Percentiles rank a stretch among this genome's conserved stretches.
Conservation (phyloP, 305 asterid species). For the Fraxinus albicans region DNA sequence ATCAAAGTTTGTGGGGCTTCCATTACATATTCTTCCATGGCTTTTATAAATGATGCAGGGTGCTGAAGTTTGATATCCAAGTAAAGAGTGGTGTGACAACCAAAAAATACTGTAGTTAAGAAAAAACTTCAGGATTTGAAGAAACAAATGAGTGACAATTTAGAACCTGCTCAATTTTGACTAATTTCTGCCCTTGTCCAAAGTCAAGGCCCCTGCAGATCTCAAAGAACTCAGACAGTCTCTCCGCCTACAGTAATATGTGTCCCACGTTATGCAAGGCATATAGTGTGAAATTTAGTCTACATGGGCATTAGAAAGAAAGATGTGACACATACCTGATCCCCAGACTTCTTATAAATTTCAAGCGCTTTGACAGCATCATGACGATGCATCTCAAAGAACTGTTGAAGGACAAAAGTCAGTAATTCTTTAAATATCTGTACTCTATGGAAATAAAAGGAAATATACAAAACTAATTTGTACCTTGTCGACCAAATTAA, state of each 20-base stretch:
- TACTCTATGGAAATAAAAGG: not conserved
- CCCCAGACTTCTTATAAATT: constrained; percentile 62
- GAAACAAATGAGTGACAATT: not conserved
- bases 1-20: constrained; percentile 59
- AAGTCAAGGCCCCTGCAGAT: constrained; percentile 71
- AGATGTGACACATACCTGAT: constrained; percentile 46
- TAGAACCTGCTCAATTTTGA: constrained; percentile 67
- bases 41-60: constrained; percentile 54
- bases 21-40: constrained; percentile 76
- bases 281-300: not conserved
- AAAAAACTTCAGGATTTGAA: not conserved
- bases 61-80: constrained; percentile 44
- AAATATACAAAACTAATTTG: constrained; percentile 3
- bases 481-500: constrained; percentile 81
- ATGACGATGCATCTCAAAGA: constrained; percentile 68
- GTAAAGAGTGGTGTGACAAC: constrained; percentile 14
- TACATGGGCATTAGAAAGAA: not conserved
- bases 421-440: constrained; percentile 2
- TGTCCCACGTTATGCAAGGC: constrained; percentile 2
- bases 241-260: constrained; percentile 55
- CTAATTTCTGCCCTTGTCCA: constrained; percentile 63
- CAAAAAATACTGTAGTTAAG: not conserved
- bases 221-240: constrained; percentile 71
- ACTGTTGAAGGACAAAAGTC: constrained; percentile 39
- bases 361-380: constrained; percentile 81